Base-by-base conservation (phyloP, 768 basidiomycete genomes). In the Lactarius vividus region DNA sequence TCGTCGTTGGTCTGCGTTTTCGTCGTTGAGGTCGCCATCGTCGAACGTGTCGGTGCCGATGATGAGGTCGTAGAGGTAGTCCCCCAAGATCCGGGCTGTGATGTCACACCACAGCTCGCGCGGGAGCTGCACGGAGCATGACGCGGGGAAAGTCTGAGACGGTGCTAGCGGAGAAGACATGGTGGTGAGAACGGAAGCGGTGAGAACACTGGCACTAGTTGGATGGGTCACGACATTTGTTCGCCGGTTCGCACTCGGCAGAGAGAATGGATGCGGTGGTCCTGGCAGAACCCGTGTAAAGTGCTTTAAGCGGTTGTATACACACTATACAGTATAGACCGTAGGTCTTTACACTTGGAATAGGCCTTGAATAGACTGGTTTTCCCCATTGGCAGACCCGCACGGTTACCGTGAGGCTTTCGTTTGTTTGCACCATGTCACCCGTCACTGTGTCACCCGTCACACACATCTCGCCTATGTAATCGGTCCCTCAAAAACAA, bases 21-120 rank as follows among this genome's bases (percentile, higher is more conserved):
- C 53, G 16, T 54, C 29, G 5, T 18, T 28, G 53, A 29, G 5
- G 46, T 49, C 46, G 46, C 5, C 37, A 15, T 39, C 37, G 13
- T 11, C 4, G 37, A 4, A 9, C n/a, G 18, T 15, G 56, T 23
- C 26, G 16, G 28, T 9, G 31, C 29, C 20, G 56, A 37, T 39
- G 56, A 57, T 26, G 11, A 57, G 33, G 56, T 57, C 18, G 56
- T 35, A 37, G 33, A 57, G 11, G 56, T 35, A 57, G 33, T 57
- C 56, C 9, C 33, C 56, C 20, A 57, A 9, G 33, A 35, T 37
- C 5, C 15, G 35, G 56, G 56, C 56, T 20, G 35, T 35, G n/a
- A 57, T 57, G 33, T 20, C 35, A 23, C 31, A 57, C 56, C 56
- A 57, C 2, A 57, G 35, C 23, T 57, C 56, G 35, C 33, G 56